These are phyloP conservation scores for Chytriomyces sp. DNA, from an alignment of 192 early-diverging fungal genomes.

Conservation along the genomic window DNA sequence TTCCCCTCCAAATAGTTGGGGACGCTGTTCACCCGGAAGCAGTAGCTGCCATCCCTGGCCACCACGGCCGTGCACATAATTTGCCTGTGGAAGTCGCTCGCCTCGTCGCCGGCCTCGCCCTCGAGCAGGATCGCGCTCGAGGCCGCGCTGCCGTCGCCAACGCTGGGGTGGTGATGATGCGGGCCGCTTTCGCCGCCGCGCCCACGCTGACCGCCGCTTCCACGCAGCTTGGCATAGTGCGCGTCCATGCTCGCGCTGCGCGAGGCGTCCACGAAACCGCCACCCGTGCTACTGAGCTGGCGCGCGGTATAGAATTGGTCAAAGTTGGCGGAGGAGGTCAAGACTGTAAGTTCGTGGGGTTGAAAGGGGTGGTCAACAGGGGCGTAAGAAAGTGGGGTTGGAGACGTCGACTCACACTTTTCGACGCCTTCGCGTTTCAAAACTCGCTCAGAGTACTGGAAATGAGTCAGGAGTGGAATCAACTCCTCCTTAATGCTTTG, in stretches of 20 bases:
- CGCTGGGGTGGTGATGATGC: neutral
- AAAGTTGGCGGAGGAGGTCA: constrained; percentile 24
- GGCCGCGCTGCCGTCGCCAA: neutral
- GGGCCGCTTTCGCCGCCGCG: neutral
- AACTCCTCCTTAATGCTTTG: constrained; percentile 77
- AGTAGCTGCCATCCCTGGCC: constrained; percentile 60
- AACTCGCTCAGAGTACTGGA: constrained; percentile 78
- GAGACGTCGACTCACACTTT: constrained; percentile 49
- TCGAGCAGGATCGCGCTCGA: neutral
- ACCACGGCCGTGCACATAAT: constrained; percentile 50
- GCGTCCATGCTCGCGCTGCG: constrained; percentile 1
- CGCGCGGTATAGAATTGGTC: constrained; percentile 31
- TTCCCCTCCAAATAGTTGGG: constrained; percentile 87
- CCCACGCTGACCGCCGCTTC: neutral
- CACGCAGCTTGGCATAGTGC: neutral
- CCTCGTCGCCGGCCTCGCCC: constrained; percentile 5
- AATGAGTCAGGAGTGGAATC: constrained; percentile 82
- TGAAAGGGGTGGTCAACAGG: neutral
- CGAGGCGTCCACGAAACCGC: constrained; percentile 17
- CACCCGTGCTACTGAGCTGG: constrained; percentile 35
- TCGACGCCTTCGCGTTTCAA: constrained; percentile 66
- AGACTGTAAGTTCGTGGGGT: constrained; percentile 7
- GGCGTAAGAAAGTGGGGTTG: neutral
- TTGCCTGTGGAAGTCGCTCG: constrained; percentile 22
- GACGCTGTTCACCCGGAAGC: constrained; percentile 81